Base-by-base conservation (phyloP, 202 grass and related monocot species). In the Panicum virgatum region DNA sequence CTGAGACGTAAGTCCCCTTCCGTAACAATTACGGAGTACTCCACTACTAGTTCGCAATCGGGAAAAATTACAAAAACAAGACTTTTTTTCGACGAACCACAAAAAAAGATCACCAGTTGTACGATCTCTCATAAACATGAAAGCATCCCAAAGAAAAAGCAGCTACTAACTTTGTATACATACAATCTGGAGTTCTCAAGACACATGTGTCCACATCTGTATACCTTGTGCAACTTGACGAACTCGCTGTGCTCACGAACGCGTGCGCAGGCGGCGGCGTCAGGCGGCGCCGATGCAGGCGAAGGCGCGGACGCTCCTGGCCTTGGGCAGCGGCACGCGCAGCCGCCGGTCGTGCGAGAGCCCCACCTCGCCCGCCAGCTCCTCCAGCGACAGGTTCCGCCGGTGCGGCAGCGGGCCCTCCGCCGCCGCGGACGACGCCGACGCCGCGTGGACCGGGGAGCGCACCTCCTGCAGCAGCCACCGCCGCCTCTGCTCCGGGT, bases 301-400 rank as follows among this genome's bases (percentile, higher is more conserved):
- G 60, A 94, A 83, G 67, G 81, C 59, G 72, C 91, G 83, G 67
- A 85, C 65, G 78, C 92, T 91, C 50, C 89, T 66, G 30, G 83
- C 90, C 73, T 91, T 89, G 74, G 84, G 83, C 32, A 83, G 60
- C 52, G 83, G 38, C 83, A 88, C 48, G 15, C 68, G 64, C 51
- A 77, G 16, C 25, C 79, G 61, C 39, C 78, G 73, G 61, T 75
- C 74, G 6, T 72, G 10, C 39, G 84, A 88, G 38, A 63, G 66
- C 11, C 81, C 77, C 27, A 88, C 88, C 83, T 94, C 81, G 70
- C 81, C 86, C 0, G 89, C 85, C 8, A 92, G 85, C 36, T 92
- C 84, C 78, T 94, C 78, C 71, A 83, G 60, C 9, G 87, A 86
- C 44, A 27, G 84, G 79, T 80, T 86, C 83, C 89, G 52, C 18